Percentiles rank a stretch among this genome's conserved stretches.
These are phyloP conservation scores for Plasmodium malariae DNA, from an alignment of 169 alveolate species.

Conservation along the genomic window DNA sequence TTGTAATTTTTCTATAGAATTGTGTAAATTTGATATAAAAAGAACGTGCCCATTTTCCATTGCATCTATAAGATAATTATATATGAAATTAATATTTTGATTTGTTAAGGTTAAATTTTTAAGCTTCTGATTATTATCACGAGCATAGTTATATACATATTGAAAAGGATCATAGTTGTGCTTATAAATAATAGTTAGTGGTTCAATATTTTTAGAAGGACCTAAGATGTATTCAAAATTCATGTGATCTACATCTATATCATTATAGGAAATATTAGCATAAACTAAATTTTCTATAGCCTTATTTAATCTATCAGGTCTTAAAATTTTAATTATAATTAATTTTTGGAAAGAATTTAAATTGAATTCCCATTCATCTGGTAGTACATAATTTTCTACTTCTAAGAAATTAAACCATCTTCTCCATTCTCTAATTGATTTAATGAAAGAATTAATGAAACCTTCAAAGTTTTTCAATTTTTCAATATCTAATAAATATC, in stretches of 20 bases:
- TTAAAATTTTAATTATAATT: constrained; percentile 68
- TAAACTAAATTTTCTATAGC: constrained; percentile 68
- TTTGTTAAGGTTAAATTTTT: constrained; percentile 50
- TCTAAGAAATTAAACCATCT: constrained; percentile 72
- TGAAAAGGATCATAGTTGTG: constrained; percentile 71
- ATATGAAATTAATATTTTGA: constrained; percentile 54
- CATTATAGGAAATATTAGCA: constrained; percentile 57
- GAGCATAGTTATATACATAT: constrained; percentile 57
- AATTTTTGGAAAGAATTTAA: constrained; percentile 74
- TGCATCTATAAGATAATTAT: constrained; percentile 56
- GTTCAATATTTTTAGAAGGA: constrained; percentile 52
- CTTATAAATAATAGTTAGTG: constrained; percentile 57
- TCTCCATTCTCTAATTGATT: constrained; percentile 79
- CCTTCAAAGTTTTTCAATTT: constrained; percentile 74
- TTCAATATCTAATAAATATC: constrained; percentile 54
- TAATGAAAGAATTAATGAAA: constrained; percentile 69
- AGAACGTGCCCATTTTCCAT: constrained; percentile 73
- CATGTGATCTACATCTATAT: constrained; percentile 62
- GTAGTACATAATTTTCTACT: constrained; percentile 66
- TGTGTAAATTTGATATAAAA: constrained; percentile 65
- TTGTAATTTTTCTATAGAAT: constrained; percentile 27
- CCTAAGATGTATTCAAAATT: constrained; percentile 55
- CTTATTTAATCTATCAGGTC: constrained; percentile 77
- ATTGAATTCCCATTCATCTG: constrained; percentile 79
- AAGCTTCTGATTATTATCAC: constrained; percentile 52